Evolutionary conservation across 1,284 basidiomycete genomes (phyloP).

Genomic region (Lentinula novae-zelandiae): DNA sequence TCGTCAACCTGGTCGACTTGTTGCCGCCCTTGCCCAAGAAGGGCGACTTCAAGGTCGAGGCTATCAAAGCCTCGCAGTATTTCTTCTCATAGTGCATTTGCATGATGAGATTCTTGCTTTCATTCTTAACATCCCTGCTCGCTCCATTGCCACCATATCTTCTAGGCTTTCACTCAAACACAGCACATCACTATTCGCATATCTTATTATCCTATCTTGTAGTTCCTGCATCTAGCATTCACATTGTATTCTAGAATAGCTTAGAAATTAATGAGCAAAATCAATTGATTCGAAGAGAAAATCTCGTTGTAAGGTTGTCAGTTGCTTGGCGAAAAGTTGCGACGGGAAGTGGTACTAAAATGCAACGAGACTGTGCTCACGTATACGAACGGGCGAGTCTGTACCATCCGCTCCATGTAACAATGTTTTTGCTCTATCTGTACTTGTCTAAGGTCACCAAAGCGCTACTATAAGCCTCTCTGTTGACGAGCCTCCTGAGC

Average conservation of each 20-base stretch:
- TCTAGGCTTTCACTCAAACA: background rate
- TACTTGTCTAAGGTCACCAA: conserved; percentile 9
- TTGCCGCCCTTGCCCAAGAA: conserved; percentile 84
- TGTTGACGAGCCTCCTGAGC: conserved; percentile 29
- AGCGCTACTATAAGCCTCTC: conserved; percentile 15
- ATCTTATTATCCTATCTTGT: conserved; percentile 5
- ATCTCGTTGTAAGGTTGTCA: background rate
- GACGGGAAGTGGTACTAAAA: too few relatives aligned
- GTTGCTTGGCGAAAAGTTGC: too few relatives aligned
- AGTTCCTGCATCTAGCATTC: conserved; percentile 7
- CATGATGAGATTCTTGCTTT: background rate
- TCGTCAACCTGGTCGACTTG: conserved; percentile 74
- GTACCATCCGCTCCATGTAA: background rate
- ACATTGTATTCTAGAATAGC: conserved; percentile 5
- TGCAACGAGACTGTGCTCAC: too few relatives aligned
- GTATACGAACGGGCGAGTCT: too few relatives aligned
- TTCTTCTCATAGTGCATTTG: conserved; percentile 77
- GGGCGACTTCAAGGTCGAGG: conserved; percentile 85
- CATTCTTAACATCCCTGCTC: background rate
- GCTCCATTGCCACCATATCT: background rate
- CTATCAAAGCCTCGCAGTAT: conserved; percentile 80
- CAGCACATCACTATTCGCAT: background rate
- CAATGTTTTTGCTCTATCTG: background rate
- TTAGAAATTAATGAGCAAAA: background rate
- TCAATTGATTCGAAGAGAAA: background rate